These are phyloP conservation scores for Fusarium sarcochroum DNA, from an alignment of 2,329 filamentous ascomycete genomes.

Conservation along the genomic window DNA sequence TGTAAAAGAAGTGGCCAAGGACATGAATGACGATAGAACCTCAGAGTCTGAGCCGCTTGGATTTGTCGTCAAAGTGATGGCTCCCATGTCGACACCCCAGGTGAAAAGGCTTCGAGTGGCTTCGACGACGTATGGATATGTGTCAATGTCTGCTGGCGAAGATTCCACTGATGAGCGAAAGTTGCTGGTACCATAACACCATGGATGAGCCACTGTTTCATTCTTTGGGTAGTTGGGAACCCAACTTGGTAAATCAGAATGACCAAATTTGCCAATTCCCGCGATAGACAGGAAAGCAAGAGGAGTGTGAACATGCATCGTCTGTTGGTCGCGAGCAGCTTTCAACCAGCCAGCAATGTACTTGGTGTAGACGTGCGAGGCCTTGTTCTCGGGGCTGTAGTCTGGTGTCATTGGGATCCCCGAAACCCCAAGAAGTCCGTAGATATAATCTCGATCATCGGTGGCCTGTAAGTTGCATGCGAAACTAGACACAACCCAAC, in stretches of 20 bases:
- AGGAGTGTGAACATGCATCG: slow-evolving; percentile 1
- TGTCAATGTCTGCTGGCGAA: neutral
- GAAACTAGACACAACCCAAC: slow-evolving; percentile 19
- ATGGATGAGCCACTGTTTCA: neutral
- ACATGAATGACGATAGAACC: slow-evolving; percentile 14
- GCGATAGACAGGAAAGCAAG: slow-evolving; percentile 14
- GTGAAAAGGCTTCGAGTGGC: slow-evolving; percentile 8
- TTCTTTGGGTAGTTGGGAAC: slow-evolving; percentile 4
- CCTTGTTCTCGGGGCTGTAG: slow-evolving; percentile 8
- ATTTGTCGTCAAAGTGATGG: neutral
- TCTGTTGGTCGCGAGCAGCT: slow-evolving; percentile 6
- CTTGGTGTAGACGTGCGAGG: slow-evolving; percentile 13
- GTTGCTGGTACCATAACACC: slow-evolving; percentile 2
- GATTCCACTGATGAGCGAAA: neutral
- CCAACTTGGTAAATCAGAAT: slow-evolving; percentile 13
- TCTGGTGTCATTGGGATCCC: slow-evolving; percentile 9
- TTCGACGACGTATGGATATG: slow-evolving; percentile 5
- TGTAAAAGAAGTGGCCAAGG: slow-evolving; percentile 17
- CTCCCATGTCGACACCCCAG: neutral
- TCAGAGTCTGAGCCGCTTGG: neutral
- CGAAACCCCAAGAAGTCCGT: slow-evolving; percentile 23
- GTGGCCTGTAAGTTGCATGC: slow-evolving; percentile 13
- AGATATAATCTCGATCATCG: slow-evolving; percentile 10
- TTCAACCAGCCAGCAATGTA: slow-evolving; percentile 11
- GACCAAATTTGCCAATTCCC: neutral